Conservation (phyloP, 768 basidiomycete species). For the Naganishia onofrii region DNA sequence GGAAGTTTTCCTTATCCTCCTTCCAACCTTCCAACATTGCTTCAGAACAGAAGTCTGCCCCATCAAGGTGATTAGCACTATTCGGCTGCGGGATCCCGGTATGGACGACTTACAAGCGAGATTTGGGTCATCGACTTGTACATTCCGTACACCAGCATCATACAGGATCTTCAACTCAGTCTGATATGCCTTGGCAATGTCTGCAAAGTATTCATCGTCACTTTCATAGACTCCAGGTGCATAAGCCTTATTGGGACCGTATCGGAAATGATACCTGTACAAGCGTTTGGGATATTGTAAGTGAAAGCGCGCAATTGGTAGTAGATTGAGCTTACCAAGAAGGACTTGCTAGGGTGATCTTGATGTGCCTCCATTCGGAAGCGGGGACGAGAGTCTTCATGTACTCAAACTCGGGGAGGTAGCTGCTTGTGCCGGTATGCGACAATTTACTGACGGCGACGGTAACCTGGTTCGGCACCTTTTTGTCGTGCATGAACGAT, state of each 20-base stretch:
- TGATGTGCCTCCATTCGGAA: conserved; percentile 67
- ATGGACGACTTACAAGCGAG: conserved; percentile 17
- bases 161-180: conserved; percentile 26
- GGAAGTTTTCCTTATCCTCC: conserved; percentile 59
- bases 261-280: conserved; percentile 28
- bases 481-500: conserved; percentile 26
- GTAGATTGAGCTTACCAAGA: neutral
- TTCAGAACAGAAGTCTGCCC: conserved; percentile 57
- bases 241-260: conserved; percentile 22
- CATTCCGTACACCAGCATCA: conserved; percentile 29
- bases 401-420: conserved; percentile 48
- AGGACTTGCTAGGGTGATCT: conserved; percentile 69
- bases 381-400: conserved; percentile 57
- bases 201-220: conserved; percentile 32
- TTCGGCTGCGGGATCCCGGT: conserved; percentile 26
- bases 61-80: neutral
- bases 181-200: conserved; percentile 33
- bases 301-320: neutral
- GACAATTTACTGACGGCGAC: conserved; percentile 16
- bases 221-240: conserved; percentile 22
- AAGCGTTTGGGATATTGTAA: neutral
- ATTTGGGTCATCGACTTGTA: conserved; percentile 34
- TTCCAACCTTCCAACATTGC: conserved; percentile 61
- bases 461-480: conserved; percentile 24
- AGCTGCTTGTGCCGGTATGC: conserved; percentile 44